These are phyloP conservation scores for Rhodotorula sp. DNA, from an alignment of 1,284 basidiomycete genomes.

Conservation along the genomic window DNA sequence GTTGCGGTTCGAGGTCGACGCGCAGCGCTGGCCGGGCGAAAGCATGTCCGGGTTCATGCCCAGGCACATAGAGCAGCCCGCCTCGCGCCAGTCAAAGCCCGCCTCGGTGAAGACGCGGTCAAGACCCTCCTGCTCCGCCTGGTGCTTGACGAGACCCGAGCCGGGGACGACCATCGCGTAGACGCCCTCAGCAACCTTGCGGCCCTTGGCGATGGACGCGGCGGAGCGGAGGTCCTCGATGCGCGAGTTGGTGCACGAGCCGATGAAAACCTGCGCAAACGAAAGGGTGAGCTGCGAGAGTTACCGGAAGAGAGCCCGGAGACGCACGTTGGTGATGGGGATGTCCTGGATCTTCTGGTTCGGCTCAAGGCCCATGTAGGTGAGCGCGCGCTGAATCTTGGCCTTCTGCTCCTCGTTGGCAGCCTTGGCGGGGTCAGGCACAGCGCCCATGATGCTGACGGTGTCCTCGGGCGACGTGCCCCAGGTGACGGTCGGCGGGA, in stretches of 20 bases:
- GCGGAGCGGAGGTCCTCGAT: constrained; percentile 94
- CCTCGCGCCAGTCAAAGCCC: constrained; percentile 96
- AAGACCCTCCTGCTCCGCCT: constrained; percentile 90
- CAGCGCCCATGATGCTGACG: constrained; percentile 78
- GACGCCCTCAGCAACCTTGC: constrained; percentile 74
- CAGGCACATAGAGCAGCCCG: constrained; percentile 96
- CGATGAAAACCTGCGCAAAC: constrained; percentile 73
- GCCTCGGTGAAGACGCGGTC: constrained; percentile 89
- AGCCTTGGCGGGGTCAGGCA: constrained; percentile 77
- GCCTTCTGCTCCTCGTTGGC: constrained; percentile 68
- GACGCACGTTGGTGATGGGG: constrained; percentile 69
- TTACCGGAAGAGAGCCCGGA: not conserved
- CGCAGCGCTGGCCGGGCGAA: constrained; percentile 84
- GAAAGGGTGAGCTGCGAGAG: not conserved
- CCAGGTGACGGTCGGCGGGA: constrained; percentile 94
- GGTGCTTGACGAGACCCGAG: constrained; percentile 90
- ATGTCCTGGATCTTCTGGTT: constrained; percentile 84
- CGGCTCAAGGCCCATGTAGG: constrained; percentile 87
- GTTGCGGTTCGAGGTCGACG: constrained; percentile 95
- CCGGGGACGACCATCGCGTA: constrained; percentile 95
- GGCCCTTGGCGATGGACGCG: constrained; percentile 75
- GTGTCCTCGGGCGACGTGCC: constrained; percentile 94
- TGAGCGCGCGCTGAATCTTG: constrained; percentile 76
- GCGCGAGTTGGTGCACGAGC: constrained; percentile 94
- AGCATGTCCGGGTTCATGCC: constrained; percentile 98